Base-by-base conservation (phyloP, 345 rosid genomes). In the Eucalyptus viminalis region DNA sequence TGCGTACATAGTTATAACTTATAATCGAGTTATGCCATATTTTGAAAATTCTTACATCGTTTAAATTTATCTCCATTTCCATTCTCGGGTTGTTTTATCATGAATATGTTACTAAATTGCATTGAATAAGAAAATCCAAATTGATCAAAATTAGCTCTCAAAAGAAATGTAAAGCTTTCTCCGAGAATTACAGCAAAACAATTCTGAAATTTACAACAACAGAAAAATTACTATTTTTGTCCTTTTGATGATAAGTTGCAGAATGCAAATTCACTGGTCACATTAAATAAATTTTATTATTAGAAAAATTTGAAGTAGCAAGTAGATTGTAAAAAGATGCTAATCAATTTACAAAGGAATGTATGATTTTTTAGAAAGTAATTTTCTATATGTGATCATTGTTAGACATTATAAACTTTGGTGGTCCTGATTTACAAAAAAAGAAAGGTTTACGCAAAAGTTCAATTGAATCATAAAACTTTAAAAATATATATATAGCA, bases 401-500 rank as follows among this genome's bases (percentile, higher is more conserved):
- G 31, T 60, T 60, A 60, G 15, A 25, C 31, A 60, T 12, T 25
- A 25, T 25, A 27, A 60, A 60, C 15, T 25, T 27, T 25, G 15
- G 16, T 0, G 14, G 14, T 60, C 67, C 8, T 25, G 27, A 60
- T 60, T 60, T 27, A 29, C n/a, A n/a, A n/a, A 11, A 27, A 27
- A 62, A 12, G 14, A 27, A 60, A 27, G 14, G 67, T 53, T 53
- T 19, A 53, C 1, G 1, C 58, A 53, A 53, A 53, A 53, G 2
- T 53, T 53, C 5, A 21, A 53, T 53, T 53, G 4, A 53, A 0
- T 21, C 1, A 0, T 56, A 24, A 24, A 24, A 24, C 0, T 56
- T 53, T 1, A 3, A 53, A 17, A 51, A 49, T 3, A 50, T 1
- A 50, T 0, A 51, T 9, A 9, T 0, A 56, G 24, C 13, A 4